Base-by-base conservation (phyloP, 2,329 filamentous ascomycete genomes). In the Plectosphaerella cucumerina region DNA sequence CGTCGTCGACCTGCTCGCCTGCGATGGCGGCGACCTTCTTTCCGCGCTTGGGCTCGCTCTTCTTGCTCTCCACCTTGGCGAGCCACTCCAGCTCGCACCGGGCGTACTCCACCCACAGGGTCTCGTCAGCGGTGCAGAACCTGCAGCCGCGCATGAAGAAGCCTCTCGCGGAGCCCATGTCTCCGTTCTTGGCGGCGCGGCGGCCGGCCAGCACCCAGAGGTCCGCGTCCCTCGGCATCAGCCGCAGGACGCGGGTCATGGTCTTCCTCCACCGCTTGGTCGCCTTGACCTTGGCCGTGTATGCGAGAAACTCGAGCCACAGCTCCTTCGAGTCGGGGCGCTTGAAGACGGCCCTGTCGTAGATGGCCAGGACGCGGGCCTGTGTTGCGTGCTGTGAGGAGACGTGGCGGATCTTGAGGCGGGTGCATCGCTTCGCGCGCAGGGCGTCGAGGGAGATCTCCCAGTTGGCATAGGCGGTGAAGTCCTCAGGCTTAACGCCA, bases 71-170 rank as follows among this genome's bases (percentile, higher is more conserved):
- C 62, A 97, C 84, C 71, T 89, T 91, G 48, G 81, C 84, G 50
- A 97, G 77, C 76, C 96, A 97, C 56, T 94, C 86, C 84, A 96
- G 90, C 75, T 99, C 94, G 62, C 93, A 79, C 63, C 89, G 86
- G 9, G 89, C 87, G 65, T 97, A 97, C 70, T 96, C 90, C 33
- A 96, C 65, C 91, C 93, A 99, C 48, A 99, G 68, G 17, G 76
- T 75, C 56, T 77, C 82, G 44, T 87, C 86, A 46, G 75, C 81
- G 48, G 86, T 90, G 72, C 92, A 97, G 69, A 99, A 97, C 41
- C 94, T 79, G 63, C 96, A 81, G 0, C 92, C 94, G 55, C 93
- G 80, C 76, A 84, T 95, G 81, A 91, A 99, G 79, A 77, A 94
- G 45, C 84, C 87, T 54, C 94, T 75, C 3, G 93, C 91, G 43